A percentile compares a stretch with the other conserved stretches of the same genome.
These are phyloP conservation scores for Pythium graminicola DNA, from an alignment of 352 stramenopile species.

Conservation along the genomic window DNA sequence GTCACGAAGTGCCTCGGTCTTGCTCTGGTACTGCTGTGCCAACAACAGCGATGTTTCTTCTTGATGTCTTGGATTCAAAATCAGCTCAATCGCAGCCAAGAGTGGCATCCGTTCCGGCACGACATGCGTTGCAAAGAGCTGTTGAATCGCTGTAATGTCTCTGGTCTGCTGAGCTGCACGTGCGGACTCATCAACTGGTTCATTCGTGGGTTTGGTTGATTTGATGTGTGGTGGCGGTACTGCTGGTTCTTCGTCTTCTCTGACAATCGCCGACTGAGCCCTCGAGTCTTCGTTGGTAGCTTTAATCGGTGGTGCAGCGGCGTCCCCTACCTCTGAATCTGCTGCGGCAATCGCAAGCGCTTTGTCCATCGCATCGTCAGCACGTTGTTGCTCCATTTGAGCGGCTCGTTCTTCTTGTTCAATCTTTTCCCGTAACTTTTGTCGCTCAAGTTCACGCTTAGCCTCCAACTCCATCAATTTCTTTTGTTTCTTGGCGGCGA, in stretches of 20 bases:
- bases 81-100: slow-evolving; percentile 45
- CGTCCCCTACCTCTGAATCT: background rate
- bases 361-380: slow-evolving; percentile 23
- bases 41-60: slow-evolving; percentile 36
- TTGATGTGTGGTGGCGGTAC: too few relatives aligned
- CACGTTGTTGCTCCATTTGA: slow-evolving; percentile 28
- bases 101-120: slow-evolving; percentile 47
- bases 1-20: slow-evolving; percentile 23
- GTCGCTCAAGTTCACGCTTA: slow-evolving; percentile 50
- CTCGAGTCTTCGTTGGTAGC: too few relatives aligned
- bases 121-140: slow-evolving; percentile 44
- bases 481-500: slow-evolving; percentile 71
- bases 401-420: slow-evolving; percentile 36
- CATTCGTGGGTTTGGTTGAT: background rate
- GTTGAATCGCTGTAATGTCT: slow-evolving; percentile 47
- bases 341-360: slow-evolving; percentile 3
- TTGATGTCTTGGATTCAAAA: slow-evolving; percentile 50
- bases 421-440: slow-evolving; percentile 39
- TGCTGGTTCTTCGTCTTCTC: too few relatives aligned
- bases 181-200: background rate
- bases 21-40: slow-evolving; percentile 23
- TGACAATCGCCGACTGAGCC: too few relatives aligned
- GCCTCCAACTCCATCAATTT: slow-evolving; percentile 67
- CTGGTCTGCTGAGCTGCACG: slow-evolving; percentile 30
- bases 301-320: background rate